Conservation (phyloP, 768 basidiomycete genomes). For the Termitomyces sp. region DNA sequence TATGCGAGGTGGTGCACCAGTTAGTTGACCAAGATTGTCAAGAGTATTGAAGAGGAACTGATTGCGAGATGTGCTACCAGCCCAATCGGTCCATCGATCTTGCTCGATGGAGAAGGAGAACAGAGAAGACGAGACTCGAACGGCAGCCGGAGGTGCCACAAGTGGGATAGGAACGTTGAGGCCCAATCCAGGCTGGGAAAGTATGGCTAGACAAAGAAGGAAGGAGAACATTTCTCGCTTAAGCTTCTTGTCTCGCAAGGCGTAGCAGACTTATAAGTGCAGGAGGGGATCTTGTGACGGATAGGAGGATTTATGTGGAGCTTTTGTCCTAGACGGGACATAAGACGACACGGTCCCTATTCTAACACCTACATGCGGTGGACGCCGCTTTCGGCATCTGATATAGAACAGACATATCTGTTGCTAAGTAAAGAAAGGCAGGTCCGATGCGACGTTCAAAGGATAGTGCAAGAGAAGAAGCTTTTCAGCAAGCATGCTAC, state of each 20-base stretch:
- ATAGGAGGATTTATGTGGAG: background rate
- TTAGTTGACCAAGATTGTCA: conserved; percentile 46
- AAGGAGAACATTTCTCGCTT: background rate
- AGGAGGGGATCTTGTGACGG: background rate
- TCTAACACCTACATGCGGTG: background rate
- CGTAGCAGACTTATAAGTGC: background rate
- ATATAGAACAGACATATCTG: background rate
- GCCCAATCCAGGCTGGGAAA: conserved; percentile 1
- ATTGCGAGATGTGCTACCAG: conserved; percentile 46
- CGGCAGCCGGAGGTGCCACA: conserved; percentile 4
- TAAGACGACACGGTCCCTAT: conserved; percentile 2
- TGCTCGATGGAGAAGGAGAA: conserved; percentile 67
- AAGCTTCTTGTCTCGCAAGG: background rate
- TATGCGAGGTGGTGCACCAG: conserved; percentile 49
- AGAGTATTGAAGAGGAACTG: conserved; percentile 57
- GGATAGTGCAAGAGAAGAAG: background rate
- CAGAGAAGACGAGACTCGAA: conserved; percentile 25
- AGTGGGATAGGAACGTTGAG: conserved; percentile 7
- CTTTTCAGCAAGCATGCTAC: background rate
- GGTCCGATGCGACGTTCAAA: background rate
- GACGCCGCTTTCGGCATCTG: background rate
- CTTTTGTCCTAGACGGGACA: conserved; percentile 1
- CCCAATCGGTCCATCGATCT: conserved; percentile 69
- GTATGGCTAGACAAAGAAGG: conserved; percentile 4
- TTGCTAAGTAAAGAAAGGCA: background rate